Percentiles rank a stretch among this genome's conserved stretches.
Evolutionary conservation across 1,284 basidiomycete species (phyloP).

Genomic region (Moesziomyces sp.): DNA sequence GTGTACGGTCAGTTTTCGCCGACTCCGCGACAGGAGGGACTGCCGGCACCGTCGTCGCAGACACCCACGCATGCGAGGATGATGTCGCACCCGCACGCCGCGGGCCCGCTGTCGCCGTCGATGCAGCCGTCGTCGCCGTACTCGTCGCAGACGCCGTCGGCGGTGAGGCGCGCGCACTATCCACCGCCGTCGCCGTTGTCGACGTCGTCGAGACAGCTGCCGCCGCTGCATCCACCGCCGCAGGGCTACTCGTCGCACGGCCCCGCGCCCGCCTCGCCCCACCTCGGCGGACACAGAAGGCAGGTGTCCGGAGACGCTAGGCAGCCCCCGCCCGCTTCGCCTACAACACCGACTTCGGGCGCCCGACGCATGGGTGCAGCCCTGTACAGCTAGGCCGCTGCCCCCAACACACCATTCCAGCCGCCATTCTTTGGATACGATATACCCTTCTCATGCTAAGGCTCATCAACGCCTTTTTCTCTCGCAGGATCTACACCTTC

Average conservation of each 20-base stretch:
- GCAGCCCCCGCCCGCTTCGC: slow-evolving; percentile 8
- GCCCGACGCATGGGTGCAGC: slow-evolving; percentile 43
- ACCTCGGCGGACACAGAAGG: slow-evolving; percentile 9
- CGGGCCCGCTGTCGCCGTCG: slow-evolving; percentile 22
- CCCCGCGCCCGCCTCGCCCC: slow-evolving; percentile 23
- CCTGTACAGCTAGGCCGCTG: slow-evolving; percentile 22
- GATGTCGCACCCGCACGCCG: slow-evolving; percentile 34
- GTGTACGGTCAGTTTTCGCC: slow-evolving; percentile 44
- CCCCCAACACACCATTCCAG: not conserved
- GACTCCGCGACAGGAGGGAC: slow-evolving; percentile 5
- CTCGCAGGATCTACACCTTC: too few relatives aligned
- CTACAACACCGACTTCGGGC: slow-evolving; percentile 23
- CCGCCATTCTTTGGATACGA: too few relatives aligned
- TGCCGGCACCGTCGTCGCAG: slow-evolving; percentile 13
- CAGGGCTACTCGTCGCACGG: slow-evolving; percentile 17
- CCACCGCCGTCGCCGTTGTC: slow-evolving; percentile 36
- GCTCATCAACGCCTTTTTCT: not conserved
- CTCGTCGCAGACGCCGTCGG: slow-evolving; percentile 33
- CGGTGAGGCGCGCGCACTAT: slow-evolving; percentile 25
- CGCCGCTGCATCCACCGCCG: slow-evolving; percentile 18
- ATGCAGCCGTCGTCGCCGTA: slow-evolving; percentile 35
- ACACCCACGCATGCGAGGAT: slow-evolving; percentile 37
- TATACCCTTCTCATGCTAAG: not conserved
- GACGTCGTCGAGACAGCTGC: slow-evolving; percentile 22
- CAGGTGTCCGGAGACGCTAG: slow-evolving; percentile 24